Evolutionary conservation across 176 grass and related monocot genomes (phyloP), one percentile per base, ranked within the genome.

Genomic region (Luzula sylvatica): DNA sequence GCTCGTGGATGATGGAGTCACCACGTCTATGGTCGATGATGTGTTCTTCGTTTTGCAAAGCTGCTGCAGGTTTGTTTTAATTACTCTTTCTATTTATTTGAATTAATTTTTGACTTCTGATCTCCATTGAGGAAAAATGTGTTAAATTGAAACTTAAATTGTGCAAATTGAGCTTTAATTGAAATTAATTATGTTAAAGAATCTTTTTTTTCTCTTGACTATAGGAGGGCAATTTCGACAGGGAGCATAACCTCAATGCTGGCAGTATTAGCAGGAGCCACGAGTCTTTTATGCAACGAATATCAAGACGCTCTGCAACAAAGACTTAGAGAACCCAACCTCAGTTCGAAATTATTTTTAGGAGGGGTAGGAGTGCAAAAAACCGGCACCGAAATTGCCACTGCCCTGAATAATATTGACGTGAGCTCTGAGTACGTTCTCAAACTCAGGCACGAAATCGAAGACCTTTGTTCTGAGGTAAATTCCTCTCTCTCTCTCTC

Each of bases 21-120:
- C 74, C 8, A 89, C 90, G 0, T 96, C 90, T 18, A 86, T 96
- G 84, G 90, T 96, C 20, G 81, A 96, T 4, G 90, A 96, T 28
- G 81, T 73, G 47, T 96, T 96, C 50, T 96, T 76, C 43, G 81
- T 96, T 38, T 69, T 89, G 50, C 90, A 96, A 56, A 89, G 84
- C 52, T 89, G 90, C 65, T 82, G 81, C 45, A 70, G 60, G 60
- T 64, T 47, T 38, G 5, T 35, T 2, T 7, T 35, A 35, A 4
- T 35, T n/a, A n/a, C n/a, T n/a, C n/a, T 35, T 35, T 35, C 1
- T 7, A 2, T 1, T 35, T 35, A 4, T 35, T 35, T 9, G 5
- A 35, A 9, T 35, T 35, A 9, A n/a, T n/a, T n/a, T n/a, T n/a
- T n/a, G n/a, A n/a, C n/a, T n/a, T n/a, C n/a, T n/a, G n/a, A n/a